These are phyloP conservation scores for Phoenix roebelenii DNA, from an alignment of 176 grass and related monocot genomes.

Conservation along the genomic window DNA sequence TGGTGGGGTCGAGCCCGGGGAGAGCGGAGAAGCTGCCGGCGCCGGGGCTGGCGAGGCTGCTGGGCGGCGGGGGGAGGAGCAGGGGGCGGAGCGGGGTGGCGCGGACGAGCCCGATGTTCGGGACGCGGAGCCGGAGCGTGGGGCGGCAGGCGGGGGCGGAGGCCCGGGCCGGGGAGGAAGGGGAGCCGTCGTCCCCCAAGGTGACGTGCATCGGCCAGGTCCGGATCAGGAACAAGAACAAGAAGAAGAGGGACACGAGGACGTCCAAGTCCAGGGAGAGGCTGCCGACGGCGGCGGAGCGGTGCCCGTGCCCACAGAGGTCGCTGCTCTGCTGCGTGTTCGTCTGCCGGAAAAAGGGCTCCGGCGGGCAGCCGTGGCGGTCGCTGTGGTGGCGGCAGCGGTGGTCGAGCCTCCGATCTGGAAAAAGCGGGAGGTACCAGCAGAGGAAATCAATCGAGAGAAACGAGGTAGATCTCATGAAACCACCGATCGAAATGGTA, in stretches of 20 bases:
- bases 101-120: slow-evolving; percentile 36
- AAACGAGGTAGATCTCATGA: neutral
- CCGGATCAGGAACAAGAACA: slow-evolving; percentile 55
- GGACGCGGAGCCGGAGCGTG: slow-evolving; percentile 33
- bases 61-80: slow-evolving; percentile 43
- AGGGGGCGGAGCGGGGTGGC: slow-evolving; percentile 27
- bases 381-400: slow-evolving; percentile 2
- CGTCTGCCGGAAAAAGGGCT: slow-evolving; percentile 6
- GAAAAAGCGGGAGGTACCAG: neutral
- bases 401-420: slow-evolving; percentile 1
- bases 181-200: slow-evolving; percentile 29
- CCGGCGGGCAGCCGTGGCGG: neutral
- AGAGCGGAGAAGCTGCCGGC: slow-evolving; percentile 40
- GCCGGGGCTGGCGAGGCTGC: slow-evolving; percentile 36
- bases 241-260: slow-evolving; percentile 4
- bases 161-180: neutral
- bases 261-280: slow-evolving; percentile 7
- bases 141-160: neutral
- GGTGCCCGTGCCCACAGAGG: slow-evolving; percentile 58
- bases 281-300: slow-evolving; percentile 3
- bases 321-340: slow-evolving; percentile 49
- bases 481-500: too few relatives aligned
- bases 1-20: slow-evolving; percentile 45
- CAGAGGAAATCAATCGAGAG: neutral
- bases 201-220: slow-evolving; percentile 49